Percentiles rank a stretch among this genome's conserved stretches.
Evolutionary conservation across 2,329 filamentous ascomycete genomes (phyloP).

Genomic region (Trichoderma sp.): DNA sequence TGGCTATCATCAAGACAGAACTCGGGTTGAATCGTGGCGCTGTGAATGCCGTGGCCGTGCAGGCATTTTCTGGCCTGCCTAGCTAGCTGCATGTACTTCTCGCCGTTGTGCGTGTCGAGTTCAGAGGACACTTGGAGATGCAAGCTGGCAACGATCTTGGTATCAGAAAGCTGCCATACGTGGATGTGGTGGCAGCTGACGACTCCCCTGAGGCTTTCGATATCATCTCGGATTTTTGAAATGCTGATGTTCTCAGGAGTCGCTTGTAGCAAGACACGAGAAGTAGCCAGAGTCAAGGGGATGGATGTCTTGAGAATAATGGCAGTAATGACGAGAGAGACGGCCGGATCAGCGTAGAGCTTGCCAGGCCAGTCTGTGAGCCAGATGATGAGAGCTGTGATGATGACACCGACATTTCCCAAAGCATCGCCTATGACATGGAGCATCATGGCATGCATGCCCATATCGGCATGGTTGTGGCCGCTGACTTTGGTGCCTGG

Average conservation of each 20-base stretch:
- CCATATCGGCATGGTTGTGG: slow-evolving; percentile 83
- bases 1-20: slow-evolving; percentile 59
- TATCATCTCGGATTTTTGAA: slow-evolving; percentile 89
- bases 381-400: slow-evolving; percentile 86
- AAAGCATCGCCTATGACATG: slow-evolving; percentile 80
- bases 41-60: slow-evolving; percentile 94
- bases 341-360: slow-evolving; percentile 84
- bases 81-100: slow-evolving; percentile 87
- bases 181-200: slow-evolving; percentile 93
- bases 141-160: slow-evolving; percentile 87
- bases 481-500: slow-evolving; percentile 59
- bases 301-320: slow-evolving; percentile 72
- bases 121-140: slow-evolving; percentile 91
- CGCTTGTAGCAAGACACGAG: slow-evolving; percentile 88
- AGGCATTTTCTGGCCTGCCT: slow-evolving; percentile 80
- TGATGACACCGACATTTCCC: slow-evolving; percentile 82
- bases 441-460: slow-evolving; percentile 83
- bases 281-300: slow-evolving; percentile 74
- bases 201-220: slow-evolving; percentile 78
- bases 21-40: slow-evolving; percentile 95
- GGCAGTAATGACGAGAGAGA: slow-evolving; percentile 90
- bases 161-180: slow-evolving; percentile 96
- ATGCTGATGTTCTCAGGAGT: slow-evolving; percentile 86
- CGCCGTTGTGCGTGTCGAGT: slow-evolving; percentile 74
- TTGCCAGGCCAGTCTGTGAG: slow-evolving; percentile 77